phyloP scores from a whole-genome alignment of 495 filamentous ascomycete species.

The Penicillium steckii region DNA sequence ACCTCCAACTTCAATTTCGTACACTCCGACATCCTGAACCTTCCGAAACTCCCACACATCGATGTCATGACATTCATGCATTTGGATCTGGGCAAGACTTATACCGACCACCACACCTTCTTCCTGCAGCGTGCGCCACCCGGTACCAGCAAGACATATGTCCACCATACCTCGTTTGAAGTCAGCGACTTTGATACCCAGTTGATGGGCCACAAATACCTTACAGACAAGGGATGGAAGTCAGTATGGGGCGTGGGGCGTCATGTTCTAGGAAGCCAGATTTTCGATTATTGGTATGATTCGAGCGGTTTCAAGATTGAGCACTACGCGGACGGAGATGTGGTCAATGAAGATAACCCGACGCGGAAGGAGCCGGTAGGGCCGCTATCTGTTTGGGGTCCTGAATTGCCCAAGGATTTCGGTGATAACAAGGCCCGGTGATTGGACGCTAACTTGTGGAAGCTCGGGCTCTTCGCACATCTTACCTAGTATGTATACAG shows the following conservation, averaged over 20 bases:
- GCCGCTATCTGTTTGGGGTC: constrained; percentile 10
- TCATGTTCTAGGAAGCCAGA: constrained; percentile 67
- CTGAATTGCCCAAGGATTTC: constrained; percentile 8
- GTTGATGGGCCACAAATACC: constrained; percentile 65
- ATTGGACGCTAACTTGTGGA: too few relatives aligned
- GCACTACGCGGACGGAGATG: constrained; percentile 18
- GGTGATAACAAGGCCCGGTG: constrained; percentile 27
- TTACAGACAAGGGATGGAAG: constrained; percentile 58
- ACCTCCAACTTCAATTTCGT: constrained; percentile 62
- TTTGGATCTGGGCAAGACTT: constrained; percentile 55
- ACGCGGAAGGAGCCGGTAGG: constrained; percentile 1
- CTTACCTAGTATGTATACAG: too few relatives aligned
- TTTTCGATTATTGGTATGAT: constrained; percentile 72
- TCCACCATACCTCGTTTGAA: constrained; percentile 70
- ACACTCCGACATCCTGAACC: constrained; percentile 27
- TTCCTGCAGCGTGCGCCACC: constrained; percentile 54
- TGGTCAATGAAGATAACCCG: constrained; percentile 7
- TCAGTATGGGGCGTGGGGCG: constrained; percentile 70
- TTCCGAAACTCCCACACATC: constrained; percentile 11
- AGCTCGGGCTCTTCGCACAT: too few relatives aligned
- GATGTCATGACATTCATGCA: constrained; percentile 62
- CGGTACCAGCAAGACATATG: constrained; percentile 39
- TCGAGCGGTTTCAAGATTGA: constrained; percentile 2
- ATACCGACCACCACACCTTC: constrained; percentile 66
- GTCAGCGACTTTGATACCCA: constrained; percentile 70